These are phyloP conservation scores for Cryptococcus maquisensis DNA, from an alignment of 1,284 basidiomycete genomes.

Conservation along the genomic window DNA sequence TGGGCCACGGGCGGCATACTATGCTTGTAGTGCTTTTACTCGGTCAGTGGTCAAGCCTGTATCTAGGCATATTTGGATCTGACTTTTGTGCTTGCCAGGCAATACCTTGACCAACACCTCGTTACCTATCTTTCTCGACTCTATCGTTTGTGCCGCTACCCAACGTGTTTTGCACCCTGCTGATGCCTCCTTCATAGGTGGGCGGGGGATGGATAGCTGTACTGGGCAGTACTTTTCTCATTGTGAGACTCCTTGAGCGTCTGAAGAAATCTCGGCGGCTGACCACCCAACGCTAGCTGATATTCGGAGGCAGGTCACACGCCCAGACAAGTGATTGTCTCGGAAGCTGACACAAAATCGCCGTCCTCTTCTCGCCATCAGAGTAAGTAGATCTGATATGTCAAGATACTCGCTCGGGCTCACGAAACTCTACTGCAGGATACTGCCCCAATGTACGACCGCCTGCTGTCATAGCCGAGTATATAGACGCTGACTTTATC, in stretches of 20 bases:
- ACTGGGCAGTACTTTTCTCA: constrained; percentile 29
- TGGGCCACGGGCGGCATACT: constrained; percentile 49
- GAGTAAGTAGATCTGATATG: constrained; percentile 14
- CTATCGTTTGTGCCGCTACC: constrained; percentile 27
- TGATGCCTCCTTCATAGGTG: constrained; percentile 24
- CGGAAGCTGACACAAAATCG: too few species aligned
- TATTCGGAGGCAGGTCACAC: constrained; percentile 25
- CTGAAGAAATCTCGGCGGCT: background rate
- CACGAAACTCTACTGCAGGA: constrained; percentile 17
- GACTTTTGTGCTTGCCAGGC: constrained; percentile 20
- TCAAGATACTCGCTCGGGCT: background rate
- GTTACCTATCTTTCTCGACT: constrained; percentile 52
- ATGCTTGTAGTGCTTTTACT: constrained; percentile 50
- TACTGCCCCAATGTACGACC: constrained; percentile 41
- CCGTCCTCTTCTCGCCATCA: background rate
- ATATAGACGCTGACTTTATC: background rate
- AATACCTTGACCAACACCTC: constrained; percentile 54
- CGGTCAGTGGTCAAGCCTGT: constrained; percentile 28
- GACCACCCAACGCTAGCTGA: constrained; percentile 17
- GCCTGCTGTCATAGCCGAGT: background rate
- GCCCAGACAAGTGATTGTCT: background rate
- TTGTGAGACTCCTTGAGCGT: constrained; percentile 10
- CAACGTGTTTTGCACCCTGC: too few species aligned
- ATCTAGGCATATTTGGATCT: background rate
- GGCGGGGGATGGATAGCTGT: constrained; percentile 45